Evolutionary conservation across 2,329 filamentous ascomycete species (phyloP).

Genomic region (Fusarium sp.): DNA sequence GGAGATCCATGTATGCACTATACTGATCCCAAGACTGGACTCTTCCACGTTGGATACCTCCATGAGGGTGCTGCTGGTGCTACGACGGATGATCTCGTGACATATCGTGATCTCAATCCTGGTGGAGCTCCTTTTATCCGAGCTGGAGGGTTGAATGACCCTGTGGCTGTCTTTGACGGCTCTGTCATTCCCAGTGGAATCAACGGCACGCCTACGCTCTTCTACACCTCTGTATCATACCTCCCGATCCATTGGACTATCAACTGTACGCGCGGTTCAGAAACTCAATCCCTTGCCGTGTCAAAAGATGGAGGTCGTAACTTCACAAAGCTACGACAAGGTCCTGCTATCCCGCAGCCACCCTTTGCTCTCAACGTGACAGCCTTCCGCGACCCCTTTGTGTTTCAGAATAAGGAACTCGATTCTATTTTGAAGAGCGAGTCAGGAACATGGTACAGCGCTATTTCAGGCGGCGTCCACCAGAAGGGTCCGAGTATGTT

Average conservation of each 20-base stretch:
- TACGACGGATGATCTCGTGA: conserved; percentile 59
- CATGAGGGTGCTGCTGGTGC: conserved; percentile 54
- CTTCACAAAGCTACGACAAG: conserved; percentile 43
- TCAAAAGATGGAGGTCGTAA: conserved; percentile 54
- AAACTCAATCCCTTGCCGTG: conserved; percentile 60
- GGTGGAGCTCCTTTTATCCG: conserved; percentile 59
- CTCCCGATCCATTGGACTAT: conserved; percentile 62
- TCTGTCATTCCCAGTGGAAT: conserved; percentile 59
- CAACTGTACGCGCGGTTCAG: conserved; percentile 59
- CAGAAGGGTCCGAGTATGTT: conserved; percentile 42
- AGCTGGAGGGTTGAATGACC: conserved; percentile 50
- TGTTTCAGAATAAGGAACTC: conserved; percentile 41
- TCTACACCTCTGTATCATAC: conserved; percentile 61
- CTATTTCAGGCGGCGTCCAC: conserved; percentile 43
- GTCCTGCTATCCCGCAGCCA: conserved; percentile 35
- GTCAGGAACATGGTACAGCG: conserved; percentile 40
- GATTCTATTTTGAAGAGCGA: conserved; percentile 38
- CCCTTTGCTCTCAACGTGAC: conserved; percentile 46
- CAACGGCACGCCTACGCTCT: conserved; percentile 58
- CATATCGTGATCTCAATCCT: conserved; percentile 54
- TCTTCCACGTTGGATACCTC: conserved; percentile 61
- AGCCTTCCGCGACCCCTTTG: conserved; percentile 44
- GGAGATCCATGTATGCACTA: conserved; percentile 62
- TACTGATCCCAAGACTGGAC: conserved; percentile 58
- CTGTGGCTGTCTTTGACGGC: conserved; percentile 58